phyloP scores from a whole-genome alignment of 495 filamentous ascomycete species.

The Aspergillus bridgeri region DNA sequence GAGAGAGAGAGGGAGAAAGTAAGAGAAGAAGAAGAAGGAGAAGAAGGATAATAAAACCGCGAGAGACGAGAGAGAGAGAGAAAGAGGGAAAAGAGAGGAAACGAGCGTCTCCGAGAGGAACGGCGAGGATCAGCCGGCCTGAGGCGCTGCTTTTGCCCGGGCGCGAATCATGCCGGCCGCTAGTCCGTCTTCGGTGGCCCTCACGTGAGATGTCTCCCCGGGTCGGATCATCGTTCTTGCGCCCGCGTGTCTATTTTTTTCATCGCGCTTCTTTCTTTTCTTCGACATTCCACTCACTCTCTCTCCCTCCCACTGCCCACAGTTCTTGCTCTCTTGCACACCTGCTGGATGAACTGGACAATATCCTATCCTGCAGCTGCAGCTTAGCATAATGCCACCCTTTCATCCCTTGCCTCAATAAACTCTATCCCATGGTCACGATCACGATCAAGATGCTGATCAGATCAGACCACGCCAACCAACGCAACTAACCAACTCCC shows the following conservation, averaged over 20 bases:
- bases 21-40: background rate
- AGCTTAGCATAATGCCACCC: no score
- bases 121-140: background rate
- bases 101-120: background rate
- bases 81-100: background rate
- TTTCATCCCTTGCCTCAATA: no score
- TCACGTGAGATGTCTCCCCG: slow-evolving; percentile 22
- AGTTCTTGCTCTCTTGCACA: no score
- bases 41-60: background rate
- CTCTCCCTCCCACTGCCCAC: no score
- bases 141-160: slow-evolving; percentile 14
- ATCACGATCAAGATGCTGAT: slow-evolving; percentile 12
- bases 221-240: slow-evolving; percentile 17
- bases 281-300: slow-evolving; percentile 2
- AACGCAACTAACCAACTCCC: slow-evolving; percentile 6
- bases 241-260: slow-evolving; percentile 28
- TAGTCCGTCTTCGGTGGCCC: slow-evolving; percentile 18
- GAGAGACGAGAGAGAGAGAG: slow-evolving; percentile 11
- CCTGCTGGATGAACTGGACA: no score
- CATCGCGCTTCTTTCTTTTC: slow-evolving; percentile 13
- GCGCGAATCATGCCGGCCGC: slow-evolving; percentile 16
- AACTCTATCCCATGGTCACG: background rate
- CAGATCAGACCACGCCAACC: no score
- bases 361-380: no score
- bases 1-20: background rate